These are phyloP conservation scores for Penicillium alfredii DNA, from an alignment of 495 filamentous ascomycete species.

Conservation along the genomic window DNA sequence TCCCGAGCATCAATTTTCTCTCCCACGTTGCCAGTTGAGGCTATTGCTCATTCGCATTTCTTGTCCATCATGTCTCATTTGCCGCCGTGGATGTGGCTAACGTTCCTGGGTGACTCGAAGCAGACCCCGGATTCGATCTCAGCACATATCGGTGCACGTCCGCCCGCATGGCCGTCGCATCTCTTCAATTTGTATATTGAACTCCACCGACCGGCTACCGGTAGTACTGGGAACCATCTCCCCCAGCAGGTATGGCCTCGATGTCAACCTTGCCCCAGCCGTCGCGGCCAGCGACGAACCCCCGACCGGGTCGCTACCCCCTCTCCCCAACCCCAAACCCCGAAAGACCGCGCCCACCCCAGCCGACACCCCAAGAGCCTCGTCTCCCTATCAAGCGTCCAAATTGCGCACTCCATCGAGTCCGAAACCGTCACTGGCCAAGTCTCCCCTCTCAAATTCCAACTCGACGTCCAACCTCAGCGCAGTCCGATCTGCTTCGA, in stretches of 20 bases:
- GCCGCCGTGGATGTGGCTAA: too few relatives aligned
- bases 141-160: too few relatives aligned
- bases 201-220: too few relatives aligned
- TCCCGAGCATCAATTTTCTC: too few relatives aligned
- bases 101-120: too few relatives aligned
- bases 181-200: constrained; percentile 7
- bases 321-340: constrained; percentile 64
- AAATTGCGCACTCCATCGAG: constrained; percentile 62
- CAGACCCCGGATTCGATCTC: not conserved
- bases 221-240: too few relatives aligned
- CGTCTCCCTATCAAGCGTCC: constrained; percentile 39
- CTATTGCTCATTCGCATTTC: not conserved
- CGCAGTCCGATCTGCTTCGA: constrained; percentile 37
- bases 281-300: constrained; percentile 54
- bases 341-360: constrained; percentile 55
- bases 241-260: too few relatives aligned
- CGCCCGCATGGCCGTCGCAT: constrained; percentile 11
- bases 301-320: constrained; percentile 62
- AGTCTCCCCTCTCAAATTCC: constrained; percentile 39
- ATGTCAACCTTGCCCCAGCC: constrained; percentile 56
- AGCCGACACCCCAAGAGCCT: constrained; percentile 36
- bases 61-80: too few relatives aligned
- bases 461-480: constrained; percentile 37
- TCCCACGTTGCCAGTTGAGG: not conserved
- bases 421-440: constrained; percentile 48